Evolutionary conservation across 2,329 filamentous ascomycete genomes (phyloP).

Genomic region (Zasmidium cellare): DNA sequence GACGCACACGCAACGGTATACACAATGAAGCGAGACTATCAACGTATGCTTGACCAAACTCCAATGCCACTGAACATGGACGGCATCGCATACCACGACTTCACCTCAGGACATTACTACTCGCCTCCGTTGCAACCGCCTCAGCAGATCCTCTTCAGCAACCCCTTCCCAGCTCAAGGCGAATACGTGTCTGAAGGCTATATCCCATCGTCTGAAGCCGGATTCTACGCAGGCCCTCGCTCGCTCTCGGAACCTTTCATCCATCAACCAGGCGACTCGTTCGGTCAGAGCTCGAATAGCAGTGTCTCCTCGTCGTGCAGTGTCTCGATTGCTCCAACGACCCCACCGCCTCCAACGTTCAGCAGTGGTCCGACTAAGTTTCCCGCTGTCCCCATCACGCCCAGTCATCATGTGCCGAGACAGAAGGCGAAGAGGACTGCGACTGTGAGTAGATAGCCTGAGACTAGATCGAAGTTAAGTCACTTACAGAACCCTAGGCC

Average conservation of each 20-base stretch:
- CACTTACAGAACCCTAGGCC: conserved; percentile 12
- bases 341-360: conserved; percentile 14
- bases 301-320: conserved; percentile 22
- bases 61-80: conserved; percentile 14
- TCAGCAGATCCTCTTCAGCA: conserved; percentile 22
- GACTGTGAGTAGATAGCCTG: conserved; percentile 16
- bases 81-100: conserved; percentile 22
- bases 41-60: conserved; percentile 22
- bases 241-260: conserved; percentile 21
- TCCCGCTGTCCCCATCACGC: conserved; percentile 24
- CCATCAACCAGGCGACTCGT: conserved; percentile 15
- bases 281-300: conserved; percentile 11
- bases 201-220: conserved; percentile 16
- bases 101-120: conserved; percentile 13
- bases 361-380: conserved; percentile 17
- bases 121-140: conserved; percentile 20
- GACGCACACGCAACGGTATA: background rate
- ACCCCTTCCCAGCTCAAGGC: conserved; percentile 17
- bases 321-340: conserved; percentile 21
- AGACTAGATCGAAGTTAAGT: background rate
- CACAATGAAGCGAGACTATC: conserved; percentile 19
- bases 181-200: conserved; percentile 23
- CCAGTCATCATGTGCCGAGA: conserved; percentile 21
- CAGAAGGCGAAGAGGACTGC: conserved; percentile 29
- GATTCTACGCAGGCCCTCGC: conserved; percentile 16